Base-by-base conservation (phyloP, 2,329 filamentous ascomycete genomes). In the Camptophora hylomeconis region DNA sequence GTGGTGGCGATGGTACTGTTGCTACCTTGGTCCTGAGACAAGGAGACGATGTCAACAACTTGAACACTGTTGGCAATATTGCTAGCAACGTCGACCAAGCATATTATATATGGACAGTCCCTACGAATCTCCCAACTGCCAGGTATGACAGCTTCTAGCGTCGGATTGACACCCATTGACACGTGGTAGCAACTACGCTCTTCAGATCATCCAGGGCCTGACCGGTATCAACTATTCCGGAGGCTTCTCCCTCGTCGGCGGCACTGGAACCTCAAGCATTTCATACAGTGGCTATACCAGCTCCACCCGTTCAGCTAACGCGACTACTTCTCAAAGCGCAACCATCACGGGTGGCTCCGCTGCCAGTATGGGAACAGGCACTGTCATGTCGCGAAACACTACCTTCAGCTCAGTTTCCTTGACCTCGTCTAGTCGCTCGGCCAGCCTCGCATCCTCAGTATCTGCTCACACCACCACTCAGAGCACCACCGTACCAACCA, bases 1-100 rank as follows among this genome's bases (percentile, higher is more conserved):
- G 37, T 7, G 59, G 61, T 32, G 57, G 54, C 25, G 51, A 56
- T 31, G 47, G 52, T 33, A 16, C 27, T 15, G 23, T 16, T 5
- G 65, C 67, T 20, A 71, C 63, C 21, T 63, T 76, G 41, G 61
- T 60, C 31, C 58, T 76, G 23, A 60, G 65, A 39, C 58, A 68
- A 50, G 72, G 72, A 24, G 34, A 49, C 11, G 25, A 34, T 20
- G 49, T 63, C 2, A 50, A 42, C 30, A 45, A 72, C 45, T 60
- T 75, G 16, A 36, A 60, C 27, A 65, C 63, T 27, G 48, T 75
- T 27, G 46, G 49, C 27, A 56, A 57, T 26, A 44, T 72, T 29
- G 67, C 34, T 11, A 32, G 36, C 14, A 24, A 33, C n/a, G 30
- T 39, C 17, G 30, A 29, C 4, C 31, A 30, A 3, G 26, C 28